Evolutionary conservation across 2,329 filamentous ascomycete genomes (phyloP), one percentile per base, ranked within the genome.

Genomic region (Aspergillus aculeatus): DNA sequence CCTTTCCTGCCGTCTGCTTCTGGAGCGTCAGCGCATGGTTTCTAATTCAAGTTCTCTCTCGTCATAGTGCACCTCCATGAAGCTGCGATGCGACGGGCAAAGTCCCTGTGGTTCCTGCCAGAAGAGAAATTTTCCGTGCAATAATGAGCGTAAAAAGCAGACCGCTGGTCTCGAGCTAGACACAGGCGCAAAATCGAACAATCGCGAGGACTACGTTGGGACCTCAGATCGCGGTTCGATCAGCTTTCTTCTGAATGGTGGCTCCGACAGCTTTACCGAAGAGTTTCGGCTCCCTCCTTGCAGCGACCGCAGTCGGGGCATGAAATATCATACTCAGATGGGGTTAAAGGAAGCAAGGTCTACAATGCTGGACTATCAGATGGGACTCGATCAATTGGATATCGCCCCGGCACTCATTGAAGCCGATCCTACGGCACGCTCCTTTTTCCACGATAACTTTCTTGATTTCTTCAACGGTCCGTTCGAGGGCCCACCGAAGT

Each of bases 251-350:
- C 67, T 81, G 5, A 81, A 81, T 64, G 74, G 72, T 21, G 79
- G 79, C 38, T 77, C 75, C 5, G 78, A 80, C 52, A 79, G 76
- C 58, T 81, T 81, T 58, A 79, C 78, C 1, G 76, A 80, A 59
- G 71, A 72, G 16, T 81, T 79, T 55, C 75, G 72, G 21, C 75
- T 80, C 7, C 78, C 78, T 12, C 74, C 77, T 3, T 69, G 71
- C 5, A 71, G 71, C 49, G 77, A 80, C 58, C 71, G 74, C 12
- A 62, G 71, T 26, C 71, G 73, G 50, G 68, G 73, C 14, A 68
- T 78, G 14, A 71, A 74, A 51, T 77, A 73, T 52, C 71, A 77
- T 26, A 75, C 71, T 44, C 68, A 69, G 24, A 69, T 64, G 52
- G 69, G 61, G 11, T 29, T 70, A 11, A 66, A 71, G 44, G 67